Evolutionary conservation across 2,329 filamentous ascomycete genomes (phyloP), one percentile per base, ranked within the genome.

Genomic region (Aspergillus sp.): DNA sequence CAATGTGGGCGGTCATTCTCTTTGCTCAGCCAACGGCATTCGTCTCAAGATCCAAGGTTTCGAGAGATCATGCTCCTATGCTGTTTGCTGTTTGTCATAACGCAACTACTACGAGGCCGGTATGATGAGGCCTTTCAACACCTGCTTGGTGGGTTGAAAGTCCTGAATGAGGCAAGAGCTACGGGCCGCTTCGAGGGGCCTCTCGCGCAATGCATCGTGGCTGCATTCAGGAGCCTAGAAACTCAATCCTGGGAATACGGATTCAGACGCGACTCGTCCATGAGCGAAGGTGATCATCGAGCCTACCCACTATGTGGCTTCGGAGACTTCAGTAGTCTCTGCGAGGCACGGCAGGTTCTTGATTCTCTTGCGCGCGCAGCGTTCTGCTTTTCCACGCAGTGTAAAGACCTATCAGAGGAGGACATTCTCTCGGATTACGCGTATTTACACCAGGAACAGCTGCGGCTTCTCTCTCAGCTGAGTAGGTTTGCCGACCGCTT

Each of bases 41-140:
- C 36, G 5, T 61, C 59, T 3, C 44, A 59, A 2, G 56, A 61
- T 24, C 59, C 59, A 9, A 20, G 43, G n/a, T 18, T 59, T 13
- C 34, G 36, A 8, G 50, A 59, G 17, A 44, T 57, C 13, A 49
- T 43, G 17, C 38, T 61, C 22, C 4, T 59, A 4, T 59, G 56
- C 45, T 61, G 56, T 34, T 8, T 61, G 30, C 24, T 61, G 9
- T 61, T 56, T 47, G 41, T 56, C 2, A 22, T 55, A 12, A 56
- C 22, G 2, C 53, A 61, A 34, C 22, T 54, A 12, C 17, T 56
- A 13, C 47, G 47, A 3, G 49, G 53, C 15, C 49, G 44, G n/a
- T 61, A 59, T 26, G 56, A 61, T 6, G 15, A 43, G 5, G 59
- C 59, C 1, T 52, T 59, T 17, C 13, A 5, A n/a, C 59, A 61